Evolutionary conservation across 805 yeast genomes (phyloP), one percentile per base, ranked within the genome.

Genomic region (Myxozyma udenii): DNA sequence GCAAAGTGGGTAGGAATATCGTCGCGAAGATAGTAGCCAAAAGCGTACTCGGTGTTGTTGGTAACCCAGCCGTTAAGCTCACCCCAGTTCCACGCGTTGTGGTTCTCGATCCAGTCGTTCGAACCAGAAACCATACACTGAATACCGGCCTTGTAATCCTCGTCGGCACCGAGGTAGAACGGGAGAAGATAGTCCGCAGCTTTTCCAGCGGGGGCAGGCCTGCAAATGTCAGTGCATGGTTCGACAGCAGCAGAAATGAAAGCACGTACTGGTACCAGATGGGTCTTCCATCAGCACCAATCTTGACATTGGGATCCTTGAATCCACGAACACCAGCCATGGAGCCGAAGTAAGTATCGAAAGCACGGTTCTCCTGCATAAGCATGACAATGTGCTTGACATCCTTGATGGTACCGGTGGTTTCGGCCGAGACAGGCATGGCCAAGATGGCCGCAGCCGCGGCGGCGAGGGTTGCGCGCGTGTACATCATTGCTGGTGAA

Each of bases 351-450:
- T 62, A 62, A 33, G 58, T 63, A 47, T 62, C 63, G 46, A 62
- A 62, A 26, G 66, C 63, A 30, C 65, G 57, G 53, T 62, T 62
- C 48, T 62, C 66, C 37, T 62, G 66, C 66, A 62, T 62, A 48
- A 61, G 57, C 33, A 50, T 43, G 36, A 62, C 63, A 47, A 60
- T 43, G 43, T 58, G 59, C 44, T 54, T 54, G 39, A 54, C 43
- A 30, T 51, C 51, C 6, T 40, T 23, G 26, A 53, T 35, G 14
- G 41, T 32, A 9, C 37, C 44, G 30, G 51, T 46, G 16, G 44
- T n/a, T 21, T 23, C 35, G 22, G 42, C 25, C 30, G 39, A 7
- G 14, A 23, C 19, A 25, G 36, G 23, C 6, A 32, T 35, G 30
- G 36, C 48, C 40, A 39, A 21, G 3, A 35, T 9, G 35, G 46